A percentile compares a stretch with the other conserved stretches of the same genome.
Conservation (phyloP, 208 protist genomes). For the Trypanosoma platydactyli region DNA sequence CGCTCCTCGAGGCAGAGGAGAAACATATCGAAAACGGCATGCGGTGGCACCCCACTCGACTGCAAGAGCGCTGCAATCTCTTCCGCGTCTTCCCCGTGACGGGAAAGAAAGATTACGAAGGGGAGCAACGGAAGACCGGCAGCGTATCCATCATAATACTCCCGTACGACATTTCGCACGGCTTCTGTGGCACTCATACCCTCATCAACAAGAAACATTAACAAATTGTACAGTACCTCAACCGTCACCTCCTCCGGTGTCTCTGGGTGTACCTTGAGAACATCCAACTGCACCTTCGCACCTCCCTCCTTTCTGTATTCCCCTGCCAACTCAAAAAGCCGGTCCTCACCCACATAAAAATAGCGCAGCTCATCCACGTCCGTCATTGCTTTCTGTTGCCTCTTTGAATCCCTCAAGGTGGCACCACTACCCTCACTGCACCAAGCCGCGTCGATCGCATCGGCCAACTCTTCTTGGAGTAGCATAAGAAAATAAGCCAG, state of each 20-base stretch:
- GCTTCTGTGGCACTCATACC: conserved; percentile 49
- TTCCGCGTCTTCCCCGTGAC: conserved; percentile 31
- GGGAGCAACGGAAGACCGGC: conserved; percentile 60
- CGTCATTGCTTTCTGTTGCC: background rate
- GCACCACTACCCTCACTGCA: background rate
- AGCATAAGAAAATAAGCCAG: conserved; percentile 65
- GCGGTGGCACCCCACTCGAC: conserved; percentile 42
- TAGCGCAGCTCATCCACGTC: conserved; percentile 50
- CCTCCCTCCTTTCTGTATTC: conserved; percentile 66
- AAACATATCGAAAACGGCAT: conserved; percentile 54
- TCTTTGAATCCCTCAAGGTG: background rate
- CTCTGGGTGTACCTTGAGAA: conserved; percentile 73
- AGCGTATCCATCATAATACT: conserved; percentile 67
- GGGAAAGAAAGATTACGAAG: conserved; percentile 67
- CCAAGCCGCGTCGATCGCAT: conserved; percentile 43
- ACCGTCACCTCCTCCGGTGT: conserved; percentile 42
- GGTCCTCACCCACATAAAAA: conserved; percentile 50
- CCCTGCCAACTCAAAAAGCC: conserved; percentile 67
- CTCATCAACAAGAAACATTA: conserved; percentile 26
- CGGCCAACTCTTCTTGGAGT: conserved; percentile 66
- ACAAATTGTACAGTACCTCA: conserved; percentile 58
- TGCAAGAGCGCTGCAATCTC: conserved; percentile 39
- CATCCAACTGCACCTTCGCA: conserved; percentile 77
- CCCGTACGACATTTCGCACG: conserved; percentile 53
- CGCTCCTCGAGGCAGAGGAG: conserved; percentile 48